These are phyloP conservation scores for Fusarium odoratissimum DNA, from an alignment of 2,329 filamentous ascomycete species.

Conservation along the genomic window DNA sequence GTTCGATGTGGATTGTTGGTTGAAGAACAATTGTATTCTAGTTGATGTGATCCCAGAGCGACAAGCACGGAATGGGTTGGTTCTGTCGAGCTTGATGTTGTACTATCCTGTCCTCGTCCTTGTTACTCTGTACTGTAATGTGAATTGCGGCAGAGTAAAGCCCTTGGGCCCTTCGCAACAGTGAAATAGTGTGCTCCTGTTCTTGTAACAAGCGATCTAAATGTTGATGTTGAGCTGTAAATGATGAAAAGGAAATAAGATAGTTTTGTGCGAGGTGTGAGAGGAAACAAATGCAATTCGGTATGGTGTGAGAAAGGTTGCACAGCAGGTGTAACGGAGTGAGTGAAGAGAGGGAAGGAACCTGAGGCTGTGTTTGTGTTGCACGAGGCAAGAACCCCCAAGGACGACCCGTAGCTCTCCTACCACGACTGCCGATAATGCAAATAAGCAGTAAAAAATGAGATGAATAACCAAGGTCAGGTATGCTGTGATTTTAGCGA, in stretches of 20 bases:
- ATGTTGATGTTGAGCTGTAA: constrained; percentile 26
- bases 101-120: constrained; percentile 10
- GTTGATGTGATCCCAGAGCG: neutral
- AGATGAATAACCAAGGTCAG: constrained; percentile 5
- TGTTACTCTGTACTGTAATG: neutral
- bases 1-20: neutral
- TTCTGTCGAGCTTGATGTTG: constrained; percentile 8
- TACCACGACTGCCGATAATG: constrained; percentile 4
- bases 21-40: neutral
- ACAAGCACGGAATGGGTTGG: neutral
- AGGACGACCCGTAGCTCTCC: constrained; percentile 17
- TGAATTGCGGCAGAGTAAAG: constrained; percentile 9
- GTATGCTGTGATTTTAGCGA: constrained; percentile 13
- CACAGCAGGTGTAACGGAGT: constrained; percentile 38
- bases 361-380: constrained; percentile 28
- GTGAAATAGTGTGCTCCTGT: constrained; percentile 26
- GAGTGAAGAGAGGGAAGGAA: constrained; percentile 26
- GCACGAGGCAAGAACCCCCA: constrained; percentile 36
- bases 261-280: constrained; percentile 35
- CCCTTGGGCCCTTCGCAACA: constrained; percentile 13
- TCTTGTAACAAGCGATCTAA: constrained; percentile 11
- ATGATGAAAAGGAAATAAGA: constrained; percentile 21
- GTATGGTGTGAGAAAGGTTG: constrained; percentile 14
- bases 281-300: constrained; percentile 12
- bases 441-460: constrained; percentile 7